phyloP scores from a whole-genome alignment of 306 rosid species.

The Canavalia gladiata region DNA sequence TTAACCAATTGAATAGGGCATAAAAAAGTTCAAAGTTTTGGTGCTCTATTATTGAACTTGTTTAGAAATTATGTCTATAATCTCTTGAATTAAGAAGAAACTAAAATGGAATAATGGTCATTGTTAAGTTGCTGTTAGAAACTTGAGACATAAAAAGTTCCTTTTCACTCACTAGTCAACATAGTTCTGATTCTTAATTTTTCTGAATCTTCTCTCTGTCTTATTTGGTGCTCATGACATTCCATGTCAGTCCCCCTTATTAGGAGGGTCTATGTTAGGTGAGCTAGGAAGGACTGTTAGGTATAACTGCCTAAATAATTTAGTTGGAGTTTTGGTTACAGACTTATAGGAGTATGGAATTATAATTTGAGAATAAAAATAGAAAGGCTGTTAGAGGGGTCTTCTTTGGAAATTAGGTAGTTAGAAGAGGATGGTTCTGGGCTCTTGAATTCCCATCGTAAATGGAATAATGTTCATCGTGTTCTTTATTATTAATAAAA shows the following conservation, averaged over 20 bases:
- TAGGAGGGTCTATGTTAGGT: too few species aligned
- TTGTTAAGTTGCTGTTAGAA: conserved; percentile 28
- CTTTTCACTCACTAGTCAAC: conserved; percentile 12
- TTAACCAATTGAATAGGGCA: conserved; percentile 8
- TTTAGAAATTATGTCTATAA: conserved; percentile 22
- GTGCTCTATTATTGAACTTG: conserved; percentile 2
- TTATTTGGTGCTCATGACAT: not conserved
- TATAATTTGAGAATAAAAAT: not conserved
- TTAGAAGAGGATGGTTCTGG: not conserved
- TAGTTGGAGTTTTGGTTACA: not conserved
- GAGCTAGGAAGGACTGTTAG: too few species aligned
- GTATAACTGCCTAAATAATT: not conserved
- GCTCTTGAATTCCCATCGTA: too few species aligned
- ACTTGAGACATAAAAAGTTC: not conserved
- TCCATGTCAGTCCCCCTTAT: too few species aligned
- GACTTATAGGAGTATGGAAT: not conserved
- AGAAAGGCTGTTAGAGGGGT: too few species aligned
- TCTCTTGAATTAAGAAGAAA: conserved; percentile 3
- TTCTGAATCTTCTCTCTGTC: not conserved
- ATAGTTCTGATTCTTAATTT: not conserved
- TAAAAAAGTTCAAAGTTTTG: conserved; percentile 6
- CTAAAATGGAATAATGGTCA: not conserved
- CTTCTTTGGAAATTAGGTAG: too few species aligned
- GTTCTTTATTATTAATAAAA: not conserved
- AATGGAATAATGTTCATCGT: not conserved